These are phyloP conservation scores for Naganishia albida DNA, from an alignment of 1,284 basidiomycete genomes.

Conservation along the genomic window DNA sequence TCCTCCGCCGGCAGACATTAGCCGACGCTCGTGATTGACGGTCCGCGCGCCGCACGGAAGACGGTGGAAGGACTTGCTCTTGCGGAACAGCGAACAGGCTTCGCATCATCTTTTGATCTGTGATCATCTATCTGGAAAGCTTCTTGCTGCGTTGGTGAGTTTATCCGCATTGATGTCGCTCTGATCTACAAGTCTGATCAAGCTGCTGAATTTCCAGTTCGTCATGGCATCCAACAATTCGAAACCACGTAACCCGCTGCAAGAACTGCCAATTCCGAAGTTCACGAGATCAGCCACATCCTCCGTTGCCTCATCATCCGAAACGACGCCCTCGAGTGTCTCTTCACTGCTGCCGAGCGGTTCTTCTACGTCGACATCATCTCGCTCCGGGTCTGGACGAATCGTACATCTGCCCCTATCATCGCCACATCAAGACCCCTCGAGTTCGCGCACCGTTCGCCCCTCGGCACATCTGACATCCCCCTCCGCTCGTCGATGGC, in stretches of 20 bases:
- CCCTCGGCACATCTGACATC: neutral
- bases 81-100: neutral
- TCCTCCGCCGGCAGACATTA: neutral
- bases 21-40: neutral
- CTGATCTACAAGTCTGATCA: neutral
- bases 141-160: neutral
- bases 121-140: neutral
- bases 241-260: constrained; percentile 18
- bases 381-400: neutral
- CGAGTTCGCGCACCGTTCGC: constrained; percentile 14
- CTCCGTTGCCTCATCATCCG: neutral
- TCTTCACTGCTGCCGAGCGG: constrained; percentile 15
- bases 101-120: neutral
- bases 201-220: neutral
- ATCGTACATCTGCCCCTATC: constrained; percentile 13
- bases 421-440: neutral
- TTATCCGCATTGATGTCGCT: too few relatives aligned
- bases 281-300: constrained; percentile 1
- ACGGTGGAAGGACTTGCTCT: neutral
- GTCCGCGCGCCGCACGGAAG: neutral
- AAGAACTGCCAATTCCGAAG: constrained; percentile 2
- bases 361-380: neutral
- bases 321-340: neutral
- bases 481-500: constrained; percentile 6
- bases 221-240: constrained; percentile 3